Conservation (phyloP, 257 asterid genomes). For the Solanum sitiens region DNA sequence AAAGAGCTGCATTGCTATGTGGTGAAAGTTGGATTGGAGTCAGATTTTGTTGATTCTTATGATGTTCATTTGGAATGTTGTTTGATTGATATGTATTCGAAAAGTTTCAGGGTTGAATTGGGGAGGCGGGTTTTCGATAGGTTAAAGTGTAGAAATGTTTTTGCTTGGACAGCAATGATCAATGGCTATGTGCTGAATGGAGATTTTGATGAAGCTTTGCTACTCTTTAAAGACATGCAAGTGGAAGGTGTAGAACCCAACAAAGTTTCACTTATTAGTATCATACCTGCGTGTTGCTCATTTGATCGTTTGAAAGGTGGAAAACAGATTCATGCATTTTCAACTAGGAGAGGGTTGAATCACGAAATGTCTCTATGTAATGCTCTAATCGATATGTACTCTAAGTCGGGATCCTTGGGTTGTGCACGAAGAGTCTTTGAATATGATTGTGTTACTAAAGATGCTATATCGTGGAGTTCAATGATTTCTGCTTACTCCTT, state of each 20-base stretch:
- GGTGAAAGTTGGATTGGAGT: constrained; percentile 24
- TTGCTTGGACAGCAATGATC: constrained; percentile 60
- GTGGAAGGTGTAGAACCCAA: constrained; percentile 32
- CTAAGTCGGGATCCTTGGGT: constrained; percentile 49
- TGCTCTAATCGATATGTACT: constrained; percentile 45
- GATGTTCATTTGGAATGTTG: constrained; percentile 60
- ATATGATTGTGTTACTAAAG: constrained; percentile 28
- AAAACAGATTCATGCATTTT: constrained; percentile 60
- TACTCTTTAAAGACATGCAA: constrained; percentile 51
- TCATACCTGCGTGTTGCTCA: constrained; percentile 47
- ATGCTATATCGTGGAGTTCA: constrained; percentile 60
- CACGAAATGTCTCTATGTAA: constrained; percentile 34
- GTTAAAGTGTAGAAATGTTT: constrained; percentile 32
- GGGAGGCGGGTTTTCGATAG: constrained; percentile 46
- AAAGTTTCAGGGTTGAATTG: constrained; percentile 16
- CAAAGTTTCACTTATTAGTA: constrained; percentile 48
- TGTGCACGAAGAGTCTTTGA: constrained; percentile 39
- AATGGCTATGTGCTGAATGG: constrained; percentile 43
- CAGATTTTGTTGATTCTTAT: constrained; percentile 1
- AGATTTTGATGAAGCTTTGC: constrained; percentile 31
- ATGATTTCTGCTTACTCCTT: constrained; percentile 47
- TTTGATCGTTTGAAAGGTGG: constrained; percentile 38
- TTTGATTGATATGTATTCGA: constrained; percentile 59
- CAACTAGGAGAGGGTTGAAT: constrained; percentile 33
- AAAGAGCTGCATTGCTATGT: constrained; percentile 53